Evolutionary conservation across 306 rosid genomes (phyloP).

Genomic region (Boehmeria nivea): DNA sequence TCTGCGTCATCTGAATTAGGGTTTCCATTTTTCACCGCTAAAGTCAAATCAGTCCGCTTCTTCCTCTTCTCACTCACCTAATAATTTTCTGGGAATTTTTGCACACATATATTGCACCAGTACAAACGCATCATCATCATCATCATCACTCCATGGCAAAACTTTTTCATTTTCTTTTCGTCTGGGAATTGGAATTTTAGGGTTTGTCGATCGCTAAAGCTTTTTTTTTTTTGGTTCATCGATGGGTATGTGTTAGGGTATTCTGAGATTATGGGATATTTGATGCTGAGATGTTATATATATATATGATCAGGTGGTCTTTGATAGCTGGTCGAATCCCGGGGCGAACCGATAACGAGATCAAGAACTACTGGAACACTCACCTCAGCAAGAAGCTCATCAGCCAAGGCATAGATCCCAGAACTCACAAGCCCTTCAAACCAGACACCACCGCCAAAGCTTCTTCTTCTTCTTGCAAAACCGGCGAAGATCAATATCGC

Average conservation of each 20-base stretch:
- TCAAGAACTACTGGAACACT: conserved; percentile 87
- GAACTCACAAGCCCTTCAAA: conserved; percentile 75
- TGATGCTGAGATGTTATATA: neutral
- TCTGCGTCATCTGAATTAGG: too few species aligned
- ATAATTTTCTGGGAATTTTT: neutral
- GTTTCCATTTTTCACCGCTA: neutral
- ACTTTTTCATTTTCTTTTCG: too few species aligned
- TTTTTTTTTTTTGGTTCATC: too few species aligned
- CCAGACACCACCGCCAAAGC: neutral
- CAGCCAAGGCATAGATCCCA: conserved; percentile 85
- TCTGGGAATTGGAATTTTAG: too few species aligned
- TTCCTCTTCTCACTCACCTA: too few species aligned
- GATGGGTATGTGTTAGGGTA: conserved; percentile 18
- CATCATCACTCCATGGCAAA: too few species aligned
- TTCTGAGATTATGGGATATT: neutral
- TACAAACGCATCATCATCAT: neutral
- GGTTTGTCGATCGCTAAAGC: too few species aligned
- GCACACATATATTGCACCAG: neutral
- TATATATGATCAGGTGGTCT: conserved; percentile 55
- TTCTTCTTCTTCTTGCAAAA: neutral
- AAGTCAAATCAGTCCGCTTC: neutral
- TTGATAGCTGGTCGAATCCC: conserved; percentile 94
- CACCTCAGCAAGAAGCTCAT: conserved; percentile 88
- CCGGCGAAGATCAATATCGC: neutral
- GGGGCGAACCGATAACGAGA: conserved; percentile 82